Percentiles rank a stretch among this genome's conserved stretches.
Conservation (phyloP, 441 rosid genomes). For the Mallotus repandus region DNA sequence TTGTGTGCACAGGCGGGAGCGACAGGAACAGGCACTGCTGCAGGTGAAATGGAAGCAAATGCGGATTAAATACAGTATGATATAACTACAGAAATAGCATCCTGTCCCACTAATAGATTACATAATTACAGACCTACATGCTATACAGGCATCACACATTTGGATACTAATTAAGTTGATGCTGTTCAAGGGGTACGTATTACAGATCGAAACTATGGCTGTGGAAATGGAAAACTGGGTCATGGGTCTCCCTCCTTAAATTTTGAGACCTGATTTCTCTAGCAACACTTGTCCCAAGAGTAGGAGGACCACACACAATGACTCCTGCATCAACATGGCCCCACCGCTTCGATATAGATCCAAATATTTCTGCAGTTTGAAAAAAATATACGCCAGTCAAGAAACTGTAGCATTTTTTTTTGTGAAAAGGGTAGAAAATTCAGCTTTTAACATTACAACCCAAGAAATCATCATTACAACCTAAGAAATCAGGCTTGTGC, state of each 20-base stretch:
- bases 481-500: background rate
- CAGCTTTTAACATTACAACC: background rate
- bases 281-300: conserved; percentile 70
- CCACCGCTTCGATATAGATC: conserved; percentile 48
- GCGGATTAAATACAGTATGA: background rate
- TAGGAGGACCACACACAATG: conserved; percentile 73
- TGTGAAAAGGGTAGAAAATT: background rate
- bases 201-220: conserved; percentile 84
- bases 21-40: too few relatives aligned
- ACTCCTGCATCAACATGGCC: conserved; percentile 85
- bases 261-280: conserved; percentile 66
- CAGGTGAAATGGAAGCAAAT: background rate
- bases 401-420: background rate
- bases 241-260: conserved; percentile 38
- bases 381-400: background rate
- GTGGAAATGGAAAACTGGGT: conserved; percentile 67
- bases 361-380: conserved; percentile 60
- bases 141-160: background rate
- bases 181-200: background rate
- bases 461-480: background rate
- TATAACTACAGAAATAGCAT: background rate
- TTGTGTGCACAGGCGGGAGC: too few relatives aligned
- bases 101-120: background rate
- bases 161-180: background rate
- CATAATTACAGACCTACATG: background rate